Percentiles rank a stretch among this genome's conserved stretches.
phyloP scores from a whole-genome alignment of 2,329 filamentous ascomycete genomes.

The Venturiaceae sp. region DNA sequence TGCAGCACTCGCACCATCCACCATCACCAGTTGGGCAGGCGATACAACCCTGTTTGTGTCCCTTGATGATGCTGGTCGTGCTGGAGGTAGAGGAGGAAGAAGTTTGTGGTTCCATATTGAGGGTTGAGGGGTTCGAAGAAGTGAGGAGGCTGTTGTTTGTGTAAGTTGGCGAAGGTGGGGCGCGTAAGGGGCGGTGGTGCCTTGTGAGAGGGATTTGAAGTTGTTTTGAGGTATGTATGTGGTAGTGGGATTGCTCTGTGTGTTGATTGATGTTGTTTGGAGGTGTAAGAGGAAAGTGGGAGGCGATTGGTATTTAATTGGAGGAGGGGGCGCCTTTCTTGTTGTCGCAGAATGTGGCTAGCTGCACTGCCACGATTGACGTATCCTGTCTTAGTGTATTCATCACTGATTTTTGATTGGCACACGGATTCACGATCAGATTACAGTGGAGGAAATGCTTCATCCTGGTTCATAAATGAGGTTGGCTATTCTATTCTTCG shows the following conservation, averaged over 20 bases:
- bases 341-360: too few relatives aligned
- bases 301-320: too few relatives aligned
- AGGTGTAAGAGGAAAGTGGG: too few relatives aligned
- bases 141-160: too few relatives aligned
- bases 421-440: neutral
- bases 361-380: neutral
- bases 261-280: too few relatives aligned
- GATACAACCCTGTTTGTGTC: conserved; percentile 6
- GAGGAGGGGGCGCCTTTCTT: too few relatives aligned
- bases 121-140: too few relatives aligned
- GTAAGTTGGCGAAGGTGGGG: neutral
- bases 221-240: too few relatives aligned
- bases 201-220: too few relatives aligned
- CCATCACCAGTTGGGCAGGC: conserved; percentile 8
- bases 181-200: neutral
- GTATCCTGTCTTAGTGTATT: neutral
- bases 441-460: neutral
- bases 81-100: conserved; percentile 3
- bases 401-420: neutral
- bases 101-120: neutral
- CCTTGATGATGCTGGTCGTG: conserved; percentile 3
- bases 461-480: too few relatives aligned
- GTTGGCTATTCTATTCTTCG: too few relatives aligned
- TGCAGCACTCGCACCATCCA: conserved; percentile 8
- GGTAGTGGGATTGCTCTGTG: too few relatives aligned